These are phyloP conservation scores for Saccharomyces pastorianus DNA, from an alignment of 1,139 yeast genomes.

Conservation along the genomic window DNA sequence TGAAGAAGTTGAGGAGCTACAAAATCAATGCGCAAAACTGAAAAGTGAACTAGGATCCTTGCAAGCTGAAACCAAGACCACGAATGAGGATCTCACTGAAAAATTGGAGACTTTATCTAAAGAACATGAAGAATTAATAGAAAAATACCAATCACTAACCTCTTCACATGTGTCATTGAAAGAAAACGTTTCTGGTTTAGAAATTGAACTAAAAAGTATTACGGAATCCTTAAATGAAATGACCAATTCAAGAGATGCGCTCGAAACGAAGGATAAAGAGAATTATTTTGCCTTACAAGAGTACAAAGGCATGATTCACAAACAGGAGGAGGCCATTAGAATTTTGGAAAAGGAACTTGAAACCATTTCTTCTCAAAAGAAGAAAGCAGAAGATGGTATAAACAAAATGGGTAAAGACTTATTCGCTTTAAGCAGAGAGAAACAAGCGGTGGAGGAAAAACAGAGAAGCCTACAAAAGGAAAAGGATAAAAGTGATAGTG, in stretches of 20 bases:
- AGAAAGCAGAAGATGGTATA: conserved; percentile 76
- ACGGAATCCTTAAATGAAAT: conserved; percentile 8
- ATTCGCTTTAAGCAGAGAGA: conserved; percentile 54
- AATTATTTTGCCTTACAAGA: conserved; percentile 6
- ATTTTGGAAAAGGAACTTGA: conserved; percentile 16
- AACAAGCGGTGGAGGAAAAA: conserved; percentile 43
- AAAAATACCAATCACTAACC: conserved; percentile 8
- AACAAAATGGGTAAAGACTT: conserved; percentile 85
- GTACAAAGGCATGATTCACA: conserved; percentile 5
- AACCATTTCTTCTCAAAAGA: conserved; percentile 36
- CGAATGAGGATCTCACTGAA: neutral
- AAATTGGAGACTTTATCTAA: conserved; percentile 13
- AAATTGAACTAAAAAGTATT: conserved; percentile 8
- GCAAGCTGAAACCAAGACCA: conserved; percentile 9
- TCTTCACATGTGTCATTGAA: conserved; percentile 6
- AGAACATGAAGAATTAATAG: conserved; percentile 16
- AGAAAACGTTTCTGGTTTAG: conserved; percentile 5
- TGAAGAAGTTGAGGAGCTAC: conserved; percentile 55
- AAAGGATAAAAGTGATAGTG: conserved; percentile 21
- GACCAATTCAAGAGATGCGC: conserved; percentile 9
- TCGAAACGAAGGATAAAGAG: conserved; percentile 6
- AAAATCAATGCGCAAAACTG: conserved; percentile 30
- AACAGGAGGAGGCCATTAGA: conserved; percentile 10
- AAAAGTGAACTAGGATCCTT: conserved; percentile 28
- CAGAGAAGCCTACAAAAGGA: conserved; percentile 40